These are phyloP conservation scores for Ceratobasidium sp. DNA, from an alignment of 1,284 basidiomycete genomes.

Conservation along the genomic window DNA sequence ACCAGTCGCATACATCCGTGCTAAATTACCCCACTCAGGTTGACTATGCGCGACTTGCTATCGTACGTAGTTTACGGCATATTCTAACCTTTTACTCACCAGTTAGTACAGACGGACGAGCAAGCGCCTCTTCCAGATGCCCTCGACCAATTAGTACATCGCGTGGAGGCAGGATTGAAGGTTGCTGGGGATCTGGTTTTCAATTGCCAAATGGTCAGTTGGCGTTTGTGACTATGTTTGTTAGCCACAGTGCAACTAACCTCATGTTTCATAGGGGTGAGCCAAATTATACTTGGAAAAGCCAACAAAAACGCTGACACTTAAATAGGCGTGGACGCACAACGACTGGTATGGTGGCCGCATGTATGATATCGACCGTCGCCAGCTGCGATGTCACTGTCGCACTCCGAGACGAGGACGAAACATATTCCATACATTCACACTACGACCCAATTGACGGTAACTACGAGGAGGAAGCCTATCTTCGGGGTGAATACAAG, in stretches of 20 bases:
- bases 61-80: constrained; percentile 59
- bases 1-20: constrained; percentile 20
- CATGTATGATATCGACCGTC: constrained; percentile 86
- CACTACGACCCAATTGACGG: constrained; percentile 77
- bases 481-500: constrained; percentile 94
- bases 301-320: neutral
- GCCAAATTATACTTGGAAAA: neutral
- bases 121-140: constrained; percentile 92
- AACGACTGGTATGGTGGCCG: constrained; percentile 94
- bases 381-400: constrained; percentile 65
- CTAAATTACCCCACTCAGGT: constrained; percentile 62
- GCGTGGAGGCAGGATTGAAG: constrained; percentile 72
- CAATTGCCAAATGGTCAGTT: constrained; percentile 86
- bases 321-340: constrained; percentile 61
- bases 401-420: constrained; percentile 53
- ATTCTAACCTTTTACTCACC: neutral
- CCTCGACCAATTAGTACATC: constrained; percentile 78
- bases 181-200: constrained; percentile 79
- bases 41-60: constrained; percentile 87
- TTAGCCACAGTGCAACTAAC: no score
- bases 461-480: constrained; percentile 84
- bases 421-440: constrained; percentile 53
- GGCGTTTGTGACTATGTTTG: no score
- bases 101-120: constrained; percentile 81
- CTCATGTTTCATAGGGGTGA: constrained; percentile 17